Percentiles rank a stretch among this genome's conserved stretches.
These are phyloP conservation scores for Bimuria novae-zelandiae DNA, from an alignment of 2,329 filamentous ascomycete genomes.

Conservation along the genomic window DNA sequence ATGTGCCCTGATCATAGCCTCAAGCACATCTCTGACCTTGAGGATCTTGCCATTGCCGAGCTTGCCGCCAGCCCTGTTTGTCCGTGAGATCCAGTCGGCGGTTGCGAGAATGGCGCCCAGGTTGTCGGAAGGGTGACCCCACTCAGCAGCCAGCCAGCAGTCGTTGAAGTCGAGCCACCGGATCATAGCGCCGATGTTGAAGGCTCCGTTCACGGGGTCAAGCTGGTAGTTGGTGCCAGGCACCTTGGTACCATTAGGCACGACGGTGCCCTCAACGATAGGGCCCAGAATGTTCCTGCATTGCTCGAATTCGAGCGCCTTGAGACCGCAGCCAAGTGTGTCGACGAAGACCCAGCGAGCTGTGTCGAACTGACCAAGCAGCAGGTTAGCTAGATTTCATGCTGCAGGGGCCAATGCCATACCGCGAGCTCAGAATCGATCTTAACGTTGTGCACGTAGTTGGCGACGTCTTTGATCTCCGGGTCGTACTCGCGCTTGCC, in stretches of 20 bases:
- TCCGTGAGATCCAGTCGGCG: constrained; percentile 96
- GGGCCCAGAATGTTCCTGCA: constrained; percentile 95
- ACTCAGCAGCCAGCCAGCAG: constrained; percentile 98
- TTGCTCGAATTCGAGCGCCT: constrained; percentile 93
- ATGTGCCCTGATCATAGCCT: constrained; percentile 99
- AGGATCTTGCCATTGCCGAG: constrained; percentile 75
- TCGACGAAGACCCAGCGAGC: constrained; percentile 96
- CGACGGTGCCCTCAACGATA: constrained; percentile 83
- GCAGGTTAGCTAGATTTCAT: constrained; percentile 19
- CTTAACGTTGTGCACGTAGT: constrained; percentile 90
- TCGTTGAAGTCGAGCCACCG: constrained; percentile 99
- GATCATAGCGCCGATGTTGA: constrained; percentile 99
- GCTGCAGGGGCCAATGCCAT: constrained; percentile 48
- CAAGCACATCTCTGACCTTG: constrained; percentile 86
- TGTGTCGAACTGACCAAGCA: constrained; percentile 75
- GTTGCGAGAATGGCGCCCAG: constrained; percentile 94
- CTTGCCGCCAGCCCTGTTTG: constrained; percentile 83
- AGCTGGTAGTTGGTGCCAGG: constrained; percentile 92
- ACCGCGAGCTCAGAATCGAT: constrained; percentile 93
- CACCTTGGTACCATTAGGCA: constrained; percentile 90
- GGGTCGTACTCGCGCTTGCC: constrained; percentile 71
- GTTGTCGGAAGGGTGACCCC: constrained; percentile 99
- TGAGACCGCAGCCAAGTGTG: constrained; percentile 93
- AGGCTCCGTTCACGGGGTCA: constrained; percentile 92
- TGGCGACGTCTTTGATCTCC: constrained; percentile 93